Evolutionary conservation across 78 protist genomes (phyloP).

Genomic region (Guillardia theta): DNA sequence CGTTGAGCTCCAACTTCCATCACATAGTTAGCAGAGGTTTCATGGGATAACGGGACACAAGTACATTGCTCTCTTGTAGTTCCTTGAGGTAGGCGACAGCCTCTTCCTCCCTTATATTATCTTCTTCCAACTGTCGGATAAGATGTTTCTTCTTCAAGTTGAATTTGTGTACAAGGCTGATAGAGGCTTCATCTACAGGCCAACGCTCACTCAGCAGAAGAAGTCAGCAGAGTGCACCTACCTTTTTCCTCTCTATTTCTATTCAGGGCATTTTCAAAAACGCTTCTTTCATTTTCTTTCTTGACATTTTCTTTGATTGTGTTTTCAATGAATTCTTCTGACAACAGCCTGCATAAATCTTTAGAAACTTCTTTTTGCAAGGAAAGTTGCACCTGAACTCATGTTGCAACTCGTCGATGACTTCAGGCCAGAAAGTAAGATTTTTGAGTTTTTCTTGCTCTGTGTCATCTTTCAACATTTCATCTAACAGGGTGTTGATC

Average conservation of each 20-base stretch:
- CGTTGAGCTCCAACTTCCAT: neutral
- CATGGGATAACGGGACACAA: neutral
- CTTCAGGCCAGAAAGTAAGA: neutral
- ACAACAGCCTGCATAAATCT: neutral
- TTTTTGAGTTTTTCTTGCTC: neutral
- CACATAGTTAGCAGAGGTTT: neutral
- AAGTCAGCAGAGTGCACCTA: too few relatives aligned
- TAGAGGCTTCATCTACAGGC: neutral
- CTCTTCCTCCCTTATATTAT: neutral
- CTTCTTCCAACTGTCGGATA: neutral
- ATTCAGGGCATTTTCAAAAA: neutral
- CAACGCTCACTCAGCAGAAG: too few relatives aligned
- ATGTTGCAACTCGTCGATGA: neutral
- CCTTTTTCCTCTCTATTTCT: too few relatives aligned
- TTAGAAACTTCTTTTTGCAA: neutral
- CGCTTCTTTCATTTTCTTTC: neutral
- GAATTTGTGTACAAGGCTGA: neutral
- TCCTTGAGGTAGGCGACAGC: neutral
- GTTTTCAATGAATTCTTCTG: neutral
- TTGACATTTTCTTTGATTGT: neutral
- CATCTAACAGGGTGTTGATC: neutral
- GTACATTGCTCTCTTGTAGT: neutral
- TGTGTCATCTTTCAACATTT: neutral
- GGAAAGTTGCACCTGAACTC: neutral
- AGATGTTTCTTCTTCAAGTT: neutral